phyloP scores from a whole-genome alignment of 139 green algal genomes.

The Mychonastes homosphaera region DNA sequence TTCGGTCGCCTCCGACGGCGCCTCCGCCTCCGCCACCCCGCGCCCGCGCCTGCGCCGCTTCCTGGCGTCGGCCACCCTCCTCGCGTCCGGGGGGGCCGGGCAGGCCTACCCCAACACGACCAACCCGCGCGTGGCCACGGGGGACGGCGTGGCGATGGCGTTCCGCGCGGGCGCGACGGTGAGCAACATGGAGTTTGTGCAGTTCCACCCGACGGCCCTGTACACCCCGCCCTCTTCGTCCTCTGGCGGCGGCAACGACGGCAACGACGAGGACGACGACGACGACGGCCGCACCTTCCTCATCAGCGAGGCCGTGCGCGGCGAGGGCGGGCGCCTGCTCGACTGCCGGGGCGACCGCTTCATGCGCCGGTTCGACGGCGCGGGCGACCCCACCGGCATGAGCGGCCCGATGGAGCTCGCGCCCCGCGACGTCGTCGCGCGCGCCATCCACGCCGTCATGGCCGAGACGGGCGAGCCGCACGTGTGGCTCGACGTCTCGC shows the following conservation, averaged over 20 bases:
- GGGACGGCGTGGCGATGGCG: constrained; percentile 94
- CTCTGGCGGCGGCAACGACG: constrained; percentile 1
- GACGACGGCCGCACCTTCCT: constrained; percentile 62
- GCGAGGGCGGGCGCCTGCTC: constrained; percentile 80
- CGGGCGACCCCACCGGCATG: no score
- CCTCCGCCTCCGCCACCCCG: not conserved
- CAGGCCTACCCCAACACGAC: constrained; percentile 95
- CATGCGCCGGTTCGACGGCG: constrained; percentile 81
- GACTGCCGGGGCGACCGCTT: constrained; percentile 76
- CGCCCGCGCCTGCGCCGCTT: constrained; percentile 35
- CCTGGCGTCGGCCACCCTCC: constrained; percentile 61
- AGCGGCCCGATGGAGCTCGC: constrained; percentile 88
- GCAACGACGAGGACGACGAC: not conserved
- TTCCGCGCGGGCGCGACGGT: constrained; percentile 65
- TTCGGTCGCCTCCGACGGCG: no score
- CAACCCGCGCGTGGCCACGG: constrained; percentile 90
- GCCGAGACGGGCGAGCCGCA: constrained; percentile 44
- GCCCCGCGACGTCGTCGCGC: constrained; percentile 88
- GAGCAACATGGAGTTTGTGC: constrained; percentile 97
- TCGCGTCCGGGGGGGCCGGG: constrained; percentile 84
- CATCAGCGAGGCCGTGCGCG: constrained; percentile 92
- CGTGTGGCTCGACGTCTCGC: constrained; percentile 88
- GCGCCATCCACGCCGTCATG: constrained; percentile 84
- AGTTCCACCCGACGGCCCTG: constrained; percentile 94
- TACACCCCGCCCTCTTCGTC: constrained; percentile 31